Evolutionary conservation across 2,329 filamentous ascomycete species (phyloP).

Genomic region (Drechslerella stenobrocha): DNA sequence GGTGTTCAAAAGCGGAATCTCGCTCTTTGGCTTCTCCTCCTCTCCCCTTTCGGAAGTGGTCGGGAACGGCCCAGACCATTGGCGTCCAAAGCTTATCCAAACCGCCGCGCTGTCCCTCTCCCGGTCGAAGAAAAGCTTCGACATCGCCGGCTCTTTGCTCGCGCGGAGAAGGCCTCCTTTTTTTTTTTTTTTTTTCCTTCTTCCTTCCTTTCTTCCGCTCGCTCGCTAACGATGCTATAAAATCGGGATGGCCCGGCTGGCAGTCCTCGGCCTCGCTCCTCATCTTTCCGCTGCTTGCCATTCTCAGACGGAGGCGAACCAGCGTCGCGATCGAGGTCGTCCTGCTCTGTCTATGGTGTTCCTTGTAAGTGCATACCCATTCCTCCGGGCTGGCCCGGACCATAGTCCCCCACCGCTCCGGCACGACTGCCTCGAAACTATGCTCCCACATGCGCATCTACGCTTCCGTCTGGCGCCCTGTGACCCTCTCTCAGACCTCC

Average conservation of each 20-base stretch:
- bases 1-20: slow-evolving; percentile 16
- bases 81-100: background rate
- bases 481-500: too few species aligned
- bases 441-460: background rate
- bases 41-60: slow-evolving; percentile 6
- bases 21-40: slow-evolving; percentile 16
- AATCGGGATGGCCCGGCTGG: slow-evolving; percentile 18
- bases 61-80: slow-evolving; percentile 1
- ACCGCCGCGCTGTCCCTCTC: too few species aligned
- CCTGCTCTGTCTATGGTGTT: slow-evolving; percentile 42
- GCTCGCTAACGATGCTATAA: slow-evolving; percentile 26
- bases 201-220: background rate
- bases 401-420: background rate
- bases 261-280: slow-evolving; percentile 41
- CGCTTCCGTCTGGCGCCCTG: background rate
- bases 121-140: too few species aligned
- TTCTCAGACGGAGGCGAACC: slow-evolving; percentile 35
- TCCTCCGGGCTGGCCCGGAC: too few species aligned
- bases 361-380: slow-evolving; percentile 37
- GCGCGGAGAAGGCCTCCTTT: too few species aligned
- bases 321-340: slow-evolving; percentile 45
- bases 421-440: background rate
- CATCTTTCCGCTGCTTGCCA: slow-evolving; percentile 34
- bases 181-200: slow-evolving; percentile 23
- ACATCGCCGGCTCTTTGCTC: too few species aligned